Conservation (phyloP, 78 protist species). For the Dictyostelium firmibasis region DNA sequence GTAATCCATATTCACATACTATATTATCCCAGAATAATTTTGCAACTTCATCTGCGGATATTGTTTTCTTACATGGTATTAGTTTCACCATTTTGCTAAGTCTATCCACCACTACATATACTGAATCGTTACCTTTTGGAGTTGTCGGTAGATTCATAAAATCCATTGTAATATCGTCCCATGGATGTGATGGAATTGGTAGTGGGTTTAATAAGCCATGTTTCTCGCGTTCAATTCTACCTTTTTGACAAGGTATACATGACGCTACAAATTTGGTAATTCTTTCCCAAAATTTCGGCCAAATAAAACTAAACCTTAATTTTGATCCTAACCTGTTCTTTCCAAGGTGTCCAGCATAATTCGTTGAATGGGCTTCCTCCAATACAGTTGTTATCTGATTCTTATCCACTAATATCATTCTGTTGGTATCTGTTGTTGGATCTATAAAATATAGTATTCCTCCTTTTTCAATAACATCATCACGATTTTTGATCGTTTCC, state of each 20-base stretch:
- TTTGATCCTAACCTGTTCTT: background rate
- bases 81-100: background rate
- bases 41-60: background rate
- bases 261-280: background rate
- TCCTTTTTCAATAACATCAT: background rate
- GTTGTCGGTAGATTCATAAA: background rate
- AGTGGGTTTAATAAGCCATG: background rate
- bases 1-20: background rate
- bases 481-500: background rate
- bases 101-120: constrained; percentile 13
- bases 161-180: constrained; percentile 29
- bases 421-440: background rate
- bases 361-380: background rate
- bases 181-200: constrained; percentile 2
- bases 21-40: background rate
- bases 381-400: background rate
- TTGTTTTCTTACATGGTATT: background rate
- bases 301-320: background rate
- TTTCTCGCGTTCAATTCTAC: background rate
- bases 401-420: background rate
- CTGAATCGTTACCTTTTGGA: background rate
- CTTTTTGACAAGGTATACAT: constrained; percentile 8
- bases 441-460: background rate
- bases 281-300: background rate
- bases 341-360: background rate